Percentiles rank a stretch among this genome's conserved stretches.
phyloP scores from a whole-genome alignment of 1,284 basidiomycete genomes.

The Pisolithus thermaeus region DNA sequence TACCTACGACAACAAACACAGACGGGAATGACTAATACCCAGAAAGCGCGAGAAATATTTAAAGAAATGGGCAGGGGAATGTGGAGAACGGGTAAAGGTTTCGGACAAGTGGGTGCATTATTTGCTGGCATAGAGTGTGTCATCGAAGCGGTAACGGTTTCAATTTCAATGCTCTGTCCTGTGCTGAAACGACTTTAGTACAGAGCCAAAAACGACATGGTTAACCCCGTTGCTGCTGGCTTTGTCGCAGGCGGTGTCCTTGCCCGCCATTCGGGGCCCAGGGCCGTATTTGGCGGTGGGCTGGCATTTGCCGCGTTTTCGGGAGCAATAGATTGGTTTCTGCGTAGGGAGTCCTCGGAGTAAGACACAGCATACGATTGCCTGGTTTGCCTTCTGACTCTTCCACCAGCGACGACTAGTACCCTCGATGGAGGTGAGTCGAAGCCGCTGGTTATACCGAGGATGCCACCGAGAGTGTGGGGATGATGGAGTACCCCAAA shows the following conservation, averaged over 20 bases:
- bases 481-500: neutral
- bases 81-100: slow-evolving; percentile 88
- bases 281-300: slow-evolving; percentile 77
- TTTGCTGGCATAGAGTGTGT: slow-evolving; percentile 95
- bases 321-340: slow-evolving; percentile 79
- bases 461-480: too few relatives aligned
- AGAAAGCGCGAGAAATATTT: slow-evolving; percentile 84
- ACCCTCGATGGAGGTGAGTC: neutral
- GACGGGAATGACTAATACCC: slow-evolving; percentile 53
- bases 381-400: neutral
- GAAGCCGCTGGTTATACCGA: too few relatives aligned
- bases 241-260: slow-evolving; percentile 77
- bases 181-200: slow-evolving; percentile 49
- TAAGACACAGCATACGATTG: slow-evolving; percentile 34
- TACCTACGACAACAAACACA: slow-evolving; percentile 66
- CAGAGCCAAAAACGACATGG: slow-evolving; percentile 92
- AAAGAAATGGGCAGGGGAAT: slow-evolving; percentile 94
- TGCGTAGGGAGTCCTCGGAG: slow-evolving; percentile 82
- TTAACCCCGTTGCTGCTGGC: slow-evolving; percentile 71
- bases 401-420: neutral
- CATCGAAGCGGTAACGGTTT: slow-evolving; percentile 84
- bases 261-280: slow-evolving; percentile 80
- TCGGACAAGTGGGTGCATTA: slow-evolving; percentile 91
- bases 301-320: slow-evolving; percentile 90
- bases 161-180: neutral